These are phyloP conservation scores for Saccharomycopsis sp. DNA, from an alignment of 805 yeast species.

Conservation along the genomic window DNA sequence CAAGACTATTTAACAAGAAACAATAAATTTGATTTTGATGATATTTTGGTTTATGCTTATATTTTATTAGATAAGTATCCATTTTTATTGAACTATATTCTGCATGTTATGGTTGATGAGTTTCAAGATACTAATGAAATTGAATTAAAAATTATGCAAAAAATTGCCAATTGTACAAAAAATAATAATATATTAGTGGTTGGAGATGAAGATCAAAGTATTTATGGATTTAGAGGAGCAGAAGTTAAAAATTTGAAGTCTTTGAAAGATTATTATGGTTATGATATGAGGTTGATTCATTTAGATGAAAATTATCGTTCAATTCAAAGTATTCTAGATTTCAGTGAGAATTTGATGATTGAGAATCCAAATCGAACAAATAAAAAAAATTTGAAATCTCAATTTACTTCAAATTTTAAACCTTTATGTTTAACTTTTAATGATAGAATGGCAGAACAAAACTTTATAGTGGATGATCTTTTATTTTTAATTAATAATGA, in stretches of 20 bases:
- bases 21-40: constrained; percentile 70
- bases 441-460: constrained; percentile 44
- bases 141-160: constrained; percentile 60
- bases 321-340: constrained; percentile 48
- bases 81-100: constrained; percentile 37
- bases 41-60: constrained; percentile 50
- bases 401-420: constrained; percentile 30
- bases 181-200: constrained; percentile 68
- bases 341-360: constrained; percentile 56
- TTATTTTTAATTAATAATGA: constrained; percentile 29
- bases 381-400: constrained; percentile 36
- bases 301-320: constrained; percentile 76
- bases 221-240: constrained; percentile 82
- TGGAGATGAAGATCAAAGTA: constrained; percentile 96
- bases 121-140: constrained; percentile 84
- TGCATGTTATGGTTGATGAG: constrained; percentile 83
- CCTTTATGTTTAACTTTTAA: constrained; percentile 35
- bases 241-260: constrained; percentile 51
- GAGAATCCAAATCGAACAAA: constrained; percentile 35
- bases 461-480: constrained; percentile 47
- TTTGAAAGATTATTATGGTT: constrained; percentile 31
- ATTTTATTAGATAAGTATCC: constrained; percentile 35
- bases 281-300: constrained; percentile 27
- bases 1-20: constrained; percentile 33
- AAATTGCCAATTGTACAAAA: constrained; percentile 33